phyloP scores from a whole-genome alignment of 768 basidiomycete genomes.

The Baorangia bicolor region DNA sequence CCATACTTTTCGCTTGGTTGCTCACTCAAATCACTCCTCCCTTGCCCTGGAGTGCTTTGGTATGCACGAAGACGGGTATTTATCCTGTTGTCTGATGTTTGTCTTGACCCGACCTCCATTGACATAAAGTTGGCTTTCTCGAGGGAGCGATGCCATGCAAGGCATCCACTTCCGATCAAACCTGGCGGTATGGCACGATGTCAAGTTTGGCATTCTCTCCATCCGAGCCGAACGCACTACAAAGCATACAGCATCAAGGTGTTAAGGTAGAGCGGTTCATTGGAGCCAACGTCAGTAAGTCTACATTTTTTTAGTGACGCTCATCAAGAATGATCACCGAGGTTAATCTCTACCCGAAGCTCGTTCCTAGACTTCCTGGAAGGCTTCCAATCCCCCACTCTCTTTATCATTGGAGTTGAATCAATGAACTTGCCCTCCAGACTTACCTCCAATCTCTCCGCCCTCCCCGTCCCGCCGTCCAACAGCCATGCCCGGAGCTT shows the following conservation, averaged over 20 bases:
- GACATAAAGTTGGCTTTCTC: background rate
- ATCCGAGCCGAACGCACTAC: too few species aligned
- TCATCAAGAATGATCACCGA: background rate
- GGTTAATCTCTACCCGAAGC: background rate
- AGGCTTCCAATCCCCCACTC: background rate
- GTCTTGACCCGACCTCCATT: slow-evolving; percentile 2
- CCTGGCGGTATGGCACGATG: background rate
- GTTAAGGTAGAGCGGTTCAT: background rate
- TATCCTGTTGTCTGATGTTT: background rate
- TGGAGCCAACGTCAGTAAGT: background rate
- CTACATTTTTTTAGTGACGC: background rate
- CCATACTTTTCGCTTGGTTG: background rate
- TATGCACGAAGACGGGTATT: background rate
- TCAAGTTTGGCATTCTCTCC: background rate
- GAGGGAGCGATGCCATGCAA: background rate
- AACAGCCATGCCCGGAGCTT: background rate
- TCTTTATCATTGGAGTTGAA: background rate
- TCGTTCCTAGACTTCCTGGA: background rate
- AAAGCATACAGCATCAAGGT: background rate
- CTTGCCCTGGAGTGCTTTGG: background rate
- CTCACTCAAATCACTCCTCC: background rate
- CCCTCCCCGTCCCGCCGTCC: background rate
- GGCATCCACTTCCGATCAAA: background rate
- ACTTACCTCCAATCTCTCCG: background rate
- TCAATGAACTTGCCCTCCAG: background rate